These are phyloP conservation scores for Cladosporium sp. DNA, from an alignment of 2,329 filamentous ascomycete species.

Conservation along the genomic window DNA sequence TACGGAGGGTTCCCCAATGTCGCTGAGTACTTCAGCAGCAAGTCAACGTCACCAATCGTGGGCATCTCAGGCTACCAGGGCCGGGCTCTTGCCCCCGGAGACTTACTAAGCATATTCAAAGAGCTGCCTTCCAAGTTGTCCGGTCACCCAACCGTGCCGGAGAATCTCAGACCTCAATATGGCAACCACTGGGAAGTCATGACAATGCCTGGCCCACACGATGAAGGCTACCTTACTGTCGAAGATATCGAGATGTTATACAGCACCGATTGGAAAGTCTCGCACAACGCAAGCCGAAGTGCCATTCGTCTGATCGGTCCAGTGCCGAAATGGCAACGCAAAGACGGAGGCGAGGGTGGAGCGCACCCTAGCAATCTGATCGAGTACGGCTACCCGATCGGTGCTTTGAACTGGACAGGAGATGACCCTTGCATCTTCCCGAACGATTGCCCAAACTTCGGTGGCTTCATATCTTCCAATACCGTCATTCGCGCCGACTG, in stretches of 20 bases:
- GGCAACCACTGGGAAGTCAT: conserved; percentile 53
- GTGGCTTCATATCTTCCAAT: conserved; percentile 59
- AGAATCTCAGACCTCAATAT: conserved; percentile 51
- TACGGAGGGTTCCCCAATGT: conserved; percentile 56
- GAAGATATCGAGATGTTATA: conserved; percentile 61
- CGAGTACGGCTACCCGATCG: conserved; percentile 61
- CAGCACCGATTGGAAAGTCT: conserved; percentile 58
- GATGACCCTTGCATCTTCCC: conserved; percentile 63
- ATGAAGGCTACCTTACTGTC: conserved; percentile 53
- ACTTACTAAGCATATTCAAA: conserved; percentile 51
- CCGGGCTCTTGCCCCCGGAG: conserved; percentile 55
- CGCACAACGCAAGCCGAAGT: conserved; percentile 61
- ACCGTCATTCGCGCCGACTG: conserved; percentile 59
- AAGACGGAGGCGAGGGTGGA: conserved; percentile 63
- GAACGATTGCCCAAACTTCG: conserved; percentile 60
- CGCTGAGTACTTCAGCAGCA: conserved; percentile 59
- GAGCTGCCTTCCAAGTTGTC: conserved; percentile 38
- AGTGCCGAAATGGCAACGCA: conserved; percentile 58
- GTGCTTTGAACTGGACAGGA: conserved; percentile 61
- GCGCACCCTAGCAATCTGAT: conserved; percentile 56
- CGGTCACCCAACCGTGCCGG: conserved; percentile 43
- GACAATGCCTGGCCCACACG: conserved; percentile 58
- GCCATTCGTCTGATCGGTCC: conserved; percentile 63
- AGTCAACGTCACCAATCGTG: conserved; percentile 59
- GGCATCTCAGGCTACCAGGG: conserved; percentile 62